Base-by-base conservation (phyloP, 352 stramenopile genomes). In the Blastocystis sp. region DNA sequence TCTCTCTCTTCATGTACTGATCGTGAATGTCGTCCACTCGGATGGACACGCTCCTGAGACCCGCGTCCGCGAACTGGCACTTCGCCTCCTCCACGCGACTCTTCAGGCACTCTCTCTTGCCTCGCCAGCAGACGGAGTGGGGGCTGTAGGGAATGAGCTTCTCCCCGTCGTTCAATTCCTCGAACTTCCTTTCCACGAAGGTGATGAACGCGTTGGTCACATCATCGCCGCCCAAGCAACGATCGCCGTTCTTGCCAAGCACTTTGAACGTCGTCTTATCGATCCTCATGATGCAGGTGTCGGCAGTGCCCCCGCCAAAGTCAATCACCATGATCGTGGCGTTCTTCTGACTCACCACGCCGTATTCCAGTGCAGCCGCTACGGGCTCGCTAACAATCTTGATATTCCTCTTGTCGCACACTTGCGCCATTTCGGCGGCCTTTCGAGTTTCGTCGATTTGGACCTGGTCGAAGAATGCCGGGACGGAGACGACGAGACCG, bases 221-320 rank as follows among this genome's bases (percentile, higher is more conserved):
- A 89, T 94, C 94, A 89, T 97, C 92, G 89, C 94, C 94, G 81
- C 94, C 94, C 61, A 97, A 90, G 89, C 96, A 93, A 11, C 93
- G 96, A 89, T 97, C 93, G 48, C 94, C 94, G 52, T 89, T 91
- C 10, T 93, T 97, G 0, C 93, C 93, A 42, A 89, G 89, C 17
- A 97, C 92, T 34, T 93, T 90, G 42, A 64, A 82, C 3, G 11
- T 45, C 4, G 24, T 11, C 17, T 40, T n/a, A 28, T 82, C 60
- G 62, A 69, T 68, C 24, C 52, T 45, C 62, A 82, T 71, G 3
- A 82, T 45, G 54, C 76, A 92, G 0, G 94, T 92, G 90, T 94
- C 92, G 87, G 93, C 93, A n/a, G 92, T 94, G 43, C 92, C 92
- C 59, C 92, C 92, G 60, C 92, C 92, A 43, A 94, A 76, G 89